Evolutionary conservation across 1,139 yeast genomes (phyloP).

Genomic region (Diutina catenulata): DNA sequence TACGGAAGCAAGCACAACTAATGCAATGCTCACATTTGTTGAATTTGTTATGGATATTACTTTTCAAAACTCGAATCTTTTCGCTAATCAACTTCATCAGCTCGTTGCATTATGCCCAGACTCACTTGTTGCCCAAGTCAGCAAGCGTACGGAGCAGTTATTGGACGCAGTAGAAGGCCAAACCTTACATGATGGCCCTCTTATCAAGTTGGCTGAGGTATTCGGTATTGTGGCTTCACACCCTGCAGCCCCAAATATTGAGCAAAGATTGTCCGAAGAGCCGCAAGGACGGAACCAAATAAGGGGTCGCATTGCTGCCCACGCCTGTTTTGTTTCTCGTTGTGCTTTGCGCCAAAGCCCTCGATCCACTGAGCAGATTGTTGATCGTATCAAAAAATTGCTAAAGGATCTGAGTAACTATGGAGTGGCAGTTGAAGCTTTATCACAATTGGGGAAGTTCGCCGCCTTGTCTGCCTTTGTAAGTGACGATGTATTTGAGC

Average conservation of each 20-base stretch:
- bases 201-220: slow-evolving; percentile 29
- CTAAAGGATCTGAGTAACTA: slow-evolving; percentile 14
- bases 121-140: slow-evolving; percentile 16
- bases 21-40: too few species aligned
- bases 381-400: slow-evolving; percentile 11
- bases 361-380: too few species aligned
- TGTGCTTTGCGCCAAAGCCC: too few species aligned
- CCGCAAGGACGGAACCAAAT: too few species aligned
- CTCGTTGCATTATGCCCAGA: slow-evolving; percentile 27
- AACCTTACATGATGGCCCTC: slow-evolving; percentile 21
- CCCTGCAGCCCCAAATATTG: too few species aligned
- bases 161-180: slow-evolving; percentile 15
- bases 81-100: slow-evolving; percentile 7
- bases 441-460: slow-evolving; percentile 47
- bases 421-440: slow-evolving; percentile 28
- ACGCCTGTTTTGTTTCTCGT: too few species aligned
- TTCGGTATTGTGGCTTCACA: slow-evolving; percentile 50
- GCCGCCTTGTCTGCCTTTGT: slow-evolving; percentile 31
- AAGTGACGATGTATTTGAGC: slow-evolving; percentile 7
- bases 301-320: too few species aligned
- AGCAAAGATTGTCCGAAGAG: too few species aligned
- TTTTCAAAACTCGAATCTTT: too few species aligned
- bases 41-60: too few species aligned
- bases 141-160: slow-evolving; percentile 12
- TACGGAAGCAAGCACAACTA: too few species aligned